These are phyloP conservation scores for Passiflora organensis DNA, from an alignment of 345 rosid species.

Conservation along the genomic window DNA sequence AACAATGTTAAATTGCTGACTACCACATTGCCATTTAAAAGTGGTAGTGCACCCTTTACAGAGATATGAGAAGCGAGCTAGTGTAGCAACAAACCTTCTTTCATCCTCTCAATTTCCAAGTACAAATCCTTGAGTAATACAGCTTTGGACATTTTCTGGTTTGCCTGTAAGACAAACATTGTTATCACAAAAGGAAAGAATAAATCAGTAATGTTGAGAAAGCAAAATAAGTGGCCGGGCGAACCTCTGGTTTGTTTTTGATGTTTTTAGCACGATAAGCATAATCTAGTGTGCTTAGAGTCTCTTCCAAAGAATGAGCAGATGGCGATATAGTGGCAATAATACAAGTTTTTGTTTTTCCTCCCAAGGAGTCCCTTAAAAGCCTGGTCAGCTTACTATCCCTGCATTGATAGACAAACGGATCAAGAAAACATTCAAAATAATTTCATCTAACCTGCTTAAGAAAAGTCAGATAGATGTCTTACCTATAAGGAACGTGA, in stretches of 20 bases:
- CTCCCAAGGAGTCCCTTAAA: slow-evolving; percentile 86
- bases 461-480: neutral
- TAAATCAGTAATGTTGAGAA: neutral
- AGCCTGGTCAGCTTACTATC: slow-evolving; percentile 97
- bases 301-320: slow-evolving; percentile 80
- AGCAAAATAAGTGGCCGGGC: slow-evolving; percentile 16
- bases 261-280: slow-evolving; percentile 92
- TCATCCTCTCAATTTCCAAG: slow-evolving; percentile 82
- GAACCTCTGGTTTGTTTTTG: slow-evolving; percentile 90
- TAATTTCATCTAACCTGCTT: neutral
- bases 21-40: slow-evolving; percentile 1
- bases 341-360: slow-evolving; percentile 94
- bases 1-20: slow-evolving; percentile 5
- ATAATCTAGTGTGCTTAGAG: slow-evolving; percentile 87
- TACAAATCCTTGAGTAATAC: slow-evolving; percentile 83
- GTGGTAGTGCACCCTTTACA: neutral
- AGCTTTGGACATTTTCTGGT: slow-evolving; percentile 83
- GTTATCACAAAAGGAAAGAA: slow-evolving; percentile 7
- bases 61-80: too few species aligned
- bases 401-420: slow-evolving; percentile 31
- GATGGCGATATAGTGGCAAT: slow-evolving; percentile 94
- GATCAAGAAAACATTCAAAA: neutral
- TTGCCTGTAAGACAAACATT: slow-evolving; percentile 53
- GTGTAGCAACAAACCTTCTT: slow-evolving; percentile 56
- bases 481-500: slow-evolving; percentile 88